Base-by-base conservation (phyloP, 768 basidiomycete genomes). In the Trametes maxima region DNA sequence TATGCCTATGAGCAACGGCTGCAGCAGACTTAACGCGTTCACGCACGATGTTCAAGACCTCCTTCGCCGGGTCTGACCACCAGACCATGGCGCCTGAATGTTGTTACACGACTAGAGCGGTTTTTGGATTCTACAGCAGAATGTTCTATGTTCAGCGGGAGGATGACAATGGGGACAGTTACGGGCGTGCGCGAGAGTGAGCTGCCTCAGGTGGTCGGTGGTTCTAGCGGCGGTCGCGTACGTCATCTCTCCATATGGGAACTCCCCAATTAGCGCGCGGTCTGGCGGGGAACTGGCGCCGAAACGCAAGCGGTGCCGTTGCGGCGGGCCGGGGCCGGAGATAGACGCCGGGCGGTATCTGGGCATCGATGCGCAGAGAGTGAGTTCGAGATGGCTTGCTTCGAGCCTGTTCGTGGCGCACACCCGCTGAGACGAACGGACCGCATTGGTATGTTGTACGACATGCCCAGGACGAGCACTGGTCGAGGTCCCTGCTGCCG, bases 61-160 rank as follows among this genome's bases (percentile, higher is more conserved):
- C 91, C 73, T 92, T 92, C 57, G 89, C 90, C 54, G 92, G 92
- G 74, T 92, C 89, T 40, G 89, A 77, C 89, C 90, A 93, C 91
- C 91, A 93, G 89, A 92, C 91, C 65, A 65, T 76, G 70, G 51
- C 33, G 48, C 44, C 16, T 33, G 45, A 33, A 22, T 43, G 24
- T 12, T 54, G 25, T 36, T 58, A 53, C 35, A 40, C 12, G 21
- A 13, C 5, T 13, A n/a, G n/a, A 36, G 7, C 11, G 13, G 3
- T 6, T 12, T 49, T 5, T 49, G 4, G 22, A 5, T 3, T 39
- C 5, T 35, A 35, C 25, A 50, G 40, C 22, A 51, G 24, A 1
- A 11, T 16, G 11, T 12, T 16, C 19, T 50, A 35, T 50, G 40
- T 44, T 21, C 49, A 28, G 42, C 25, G 3, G 35, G 49, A 10